Base-by-base conservation (phyloP, 169 alveolate genomes). In the Plasmodium coatneyi region DNA sequence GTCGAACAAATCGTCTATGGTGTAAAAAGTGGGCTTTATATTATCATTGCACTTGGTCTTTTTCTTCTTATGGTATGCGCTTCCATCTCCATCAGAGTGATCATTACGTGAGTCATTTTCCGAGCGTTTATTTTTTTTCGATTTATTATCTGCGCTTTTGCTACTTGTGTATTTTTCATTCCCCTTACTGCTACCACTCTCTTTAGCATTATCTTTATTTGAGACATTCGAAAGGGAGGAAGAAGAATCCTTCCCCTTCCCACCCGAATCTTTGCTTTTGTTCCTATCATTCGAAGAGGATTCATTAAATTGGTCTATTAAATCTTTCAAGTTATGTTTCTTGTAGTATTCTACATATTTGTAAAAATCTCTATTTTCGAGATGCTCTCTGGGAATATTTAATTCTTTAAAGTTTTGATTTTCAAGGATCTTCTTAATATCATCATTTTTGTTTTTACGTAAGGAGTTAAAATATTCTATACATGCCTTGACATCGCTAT, bases 401-500 rank as follows among this genome's bases (percentile, higher is more conserved):
- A 86, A 86, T 43, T 74, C 84, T 76, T 74, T 86, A 54, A 7
- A 66, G 80, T 86, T 74, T 5, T 32, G 60, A 76, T 54, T 49
- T 86, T 86, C 93, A 39, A 86, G 86, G 39, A 86, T 86, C 34
- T 19, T 7, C 52, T 86, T 74, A 43, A 86, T n/a, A 74, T 86
- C 80, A 30, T 19, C 49, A 86, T 76, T 76, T 19, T 39, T 83
- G 1, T 66, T 60, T 34, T 54, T 74, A 41, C 82, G 78, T 74
- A 86, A 41, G 19, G 82, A 70, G 28, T 76, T 86, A 76, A 86
- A 86, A 36, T 86, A 86, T 74, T 86, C 87, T 19, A 86, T 76
- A 54, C 84, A 86, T 78, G 80, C 52, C 46, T 56, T 74, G 3
- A 86, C 93, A 76, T 86, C 93, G 43, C 86, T 74, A 74, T 86